Conservation (phyloP, 2,329 filamentous ascomycete genomes). For the Penicillium sp. region DNA sequence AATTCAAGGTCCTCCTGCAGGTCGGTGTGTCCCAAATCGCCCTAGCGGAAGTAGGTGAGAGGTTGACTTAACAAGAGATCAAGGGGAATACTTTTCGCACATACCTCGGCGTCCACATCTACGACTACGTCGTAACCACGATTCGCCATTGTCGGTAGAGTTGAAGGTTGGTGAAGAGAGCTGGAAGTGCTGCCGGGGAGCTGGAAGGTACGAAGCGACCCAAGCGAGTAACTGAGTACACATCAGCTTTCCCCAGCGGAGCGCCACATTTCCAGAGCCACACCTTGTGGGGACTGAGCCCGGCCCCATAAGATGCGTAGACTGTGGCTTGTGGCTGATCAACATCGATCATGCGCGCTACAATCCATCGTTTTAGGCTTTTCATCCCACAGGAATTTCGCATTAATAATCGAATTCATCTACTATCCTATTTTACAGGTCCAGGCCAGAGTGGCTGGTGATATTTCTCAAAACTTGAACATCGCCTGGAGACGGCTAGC, state of each 20-base stretch:
- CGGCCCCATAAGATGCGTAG: too few species aligned
- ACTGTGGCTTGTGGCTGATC: too few species aligned
- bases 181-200: slow-evolving; percentile 16
- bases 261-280: slow-evolving; percentile 28
- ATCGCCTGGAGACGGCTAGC: slow-evolving; percentile 23
- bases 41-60: slow-evolving; percentile 48
- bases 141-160: slow-evolving; percentile 58
- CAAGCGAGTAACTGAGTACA: slow-evolving; percentile 18
- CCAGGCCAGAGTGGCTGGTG: too few species aligned
- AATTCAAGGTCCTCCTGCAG: slow-evolving; percentile 99
- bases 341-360: too few species aligned
- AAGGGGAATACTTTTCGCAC: slow-evolving; percentile 7
- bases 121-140: slow-evolving; percentile 96
- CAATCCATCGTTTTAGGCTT: too few species aligned
- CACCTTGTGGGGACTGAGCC: slow-evolving; percentile 10
- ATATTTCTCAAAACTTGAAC: slow-evolving; percentile 15
- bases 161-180: slow-evolving; percentile 11
- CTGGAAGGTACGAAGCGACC: slow-evolving; percentile 13
- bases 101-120: slow-evolving; percentile 90
- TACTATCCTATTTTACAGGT: too few species aligned
- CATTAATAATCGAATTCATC: too few species aligned
- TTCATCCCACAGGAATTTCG: too few species aligned
- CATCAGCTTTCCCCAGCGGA: slow-evolving; percentile 26
- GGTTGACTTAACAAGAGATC: not conserved
- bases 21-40: slow-evolving; percentile 95